Evolutionary conservation across 768 basidiomycete genomes (phyloP).

Genomic region (Lyophyllum semitale): DNA sequence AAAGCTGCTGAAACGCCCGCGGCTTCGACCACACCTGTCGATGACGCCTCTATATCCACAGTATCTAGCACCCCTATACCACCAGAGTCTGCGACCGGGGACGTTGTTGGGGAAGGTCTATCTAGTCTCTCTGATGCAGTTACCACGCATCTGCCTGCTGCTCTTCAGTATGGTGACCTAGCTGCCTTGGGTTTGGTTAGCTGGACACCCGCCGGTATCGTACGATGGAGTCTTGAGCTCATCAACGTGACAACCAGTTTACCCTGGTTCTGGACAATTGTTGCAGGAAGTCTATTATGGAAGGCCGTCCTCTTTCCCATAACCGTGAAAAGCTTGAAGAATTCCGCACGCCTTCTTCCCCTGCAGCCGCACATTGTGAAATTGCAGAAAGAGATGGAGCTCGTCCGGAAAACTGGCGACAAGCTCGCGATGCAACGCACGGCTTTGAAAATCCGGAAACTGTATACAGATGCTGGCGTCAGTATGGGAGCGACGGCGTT

Average conservation of each 20-base stretch:
- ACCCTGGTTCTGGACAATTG: slow-evolving; percentile 86
- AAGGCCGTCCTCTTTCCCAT: slow-evolving; percentile 63
- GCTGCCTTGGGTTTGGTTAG: slow-evolving; percentile 63
- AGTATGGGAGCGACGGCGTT: slow-evolving; percentile 56
- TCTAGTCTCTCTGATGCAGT: slow-evolving; percentile 25
- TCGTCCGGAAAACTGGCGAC: slow-evolving; percentile 34
- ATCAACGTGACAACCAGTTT: slow-evolving; percentile 70
- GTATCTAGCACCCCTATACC: background rate
- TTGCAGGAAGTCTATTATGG: slow-evolving; percentile 63
- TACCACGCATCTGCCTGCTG: slow-evolving; percentile 33
- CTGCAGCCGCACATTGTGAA: slow-evolving; percentile 54
- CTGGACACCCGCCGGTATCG: slow-evolving; percentile 67
- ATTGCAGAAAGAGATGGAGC: slow-evolving; percentile 46
- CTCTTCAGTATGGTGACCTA: slow-evolving; percentile 73
- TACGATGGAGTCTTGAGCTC: slow-evolving; percentile 64
- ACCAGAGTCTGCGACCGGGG: background rate
- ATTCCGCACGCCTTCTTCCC: slow-evolving; percentile 60
- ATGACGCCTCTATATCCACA: background rate
- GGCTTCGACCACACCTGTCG: slow-evolving; percentile 2
- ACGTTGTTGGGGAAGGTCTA: slow-evolving; percentile 7
- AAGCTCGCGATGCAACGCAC: slow-evolving; percentile 53
- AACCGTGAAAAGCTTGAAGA: slow-evolving; percentile 55
- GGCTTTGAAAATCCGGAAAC: slow-evolving; percentile 49
- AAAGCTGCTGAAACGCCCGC: slow-evolving; percentile 17
- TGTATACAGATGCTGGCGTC: slow-evolving; percentile 70